Evolutionary conservation across 108 stramenopile species (phyloP).

Genomic region (Nitzschia sp.): DNA sequence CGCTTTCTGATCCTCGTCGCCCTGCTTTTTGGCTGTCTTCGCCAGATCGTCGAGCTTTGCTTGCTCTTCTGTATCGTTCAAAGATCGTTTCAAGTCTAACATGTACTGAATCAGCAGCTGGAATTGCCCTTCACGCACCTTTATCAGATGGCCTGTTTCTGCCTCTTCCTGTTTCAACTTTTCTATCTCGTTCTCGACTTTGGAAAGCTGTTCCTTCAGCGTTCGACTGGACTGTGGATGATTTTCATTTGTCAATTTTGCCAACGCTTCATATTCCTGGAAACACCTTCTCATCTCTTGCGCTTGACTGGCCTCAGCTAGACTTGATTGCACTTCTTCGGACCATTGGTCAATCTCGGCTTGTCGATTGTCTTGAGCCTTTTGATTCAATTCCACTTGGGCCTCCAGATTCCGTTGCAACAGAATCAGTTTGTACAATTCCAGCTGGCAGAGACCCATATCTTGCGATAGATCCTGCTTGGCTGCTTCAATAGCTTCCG

Average conservation of each 20-base stretch:
- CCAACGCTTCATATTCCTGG: constrained; percentile 44
- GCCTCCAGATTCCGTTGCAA: constrained; percentile 25
- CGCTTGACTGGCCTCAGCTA: constrained; percentile 10
- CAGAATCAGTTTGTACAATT: constrained; percentile 33
- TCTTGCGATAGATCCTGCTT: constrained; percentile 41
- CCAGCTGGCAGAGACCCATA: constrained; percentile 33
- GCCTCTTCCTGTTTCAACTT: constrained; percentile 6
- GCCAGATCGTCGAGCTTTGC: not conserved
- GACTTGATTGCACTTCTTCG: constrained; percentile 13
- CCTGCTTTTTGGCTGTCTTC: not conserved
- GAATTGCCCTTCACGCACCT: constrained; percentile 39
- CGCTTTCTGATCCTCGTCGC: not conserved
- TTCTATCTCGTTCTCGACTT: constrained; percentile 17
- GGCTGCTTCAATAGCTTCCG: constrained; percentile 29
- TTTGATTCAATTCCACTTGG: constrained; percentile 22
- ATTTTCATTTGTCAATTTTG: constrained; percentile 29
- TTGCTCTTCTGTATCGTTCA: constrained; percentile 27
- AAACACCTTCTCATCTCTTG: constrained; percentile 17
- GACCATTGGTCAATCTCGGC: constrained; percentile 16
- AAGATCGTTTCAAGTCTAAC: constrained; percentile 40
- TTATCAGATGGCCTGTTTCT: constrained; percentile 8
- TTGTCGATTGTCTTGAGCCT: not conserved
- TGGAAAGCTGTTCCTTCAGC: constrained; percentile 17
- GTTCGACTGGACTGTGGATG: constrained; percentile 17
- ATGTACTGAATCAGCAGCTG: constrained; percentile 51